These are phyloP conservation scores for Huntiella savannae DNA, from an alignment of 2,329 filamentous ascomycete species.

Conservation along the genomic window DNA sequence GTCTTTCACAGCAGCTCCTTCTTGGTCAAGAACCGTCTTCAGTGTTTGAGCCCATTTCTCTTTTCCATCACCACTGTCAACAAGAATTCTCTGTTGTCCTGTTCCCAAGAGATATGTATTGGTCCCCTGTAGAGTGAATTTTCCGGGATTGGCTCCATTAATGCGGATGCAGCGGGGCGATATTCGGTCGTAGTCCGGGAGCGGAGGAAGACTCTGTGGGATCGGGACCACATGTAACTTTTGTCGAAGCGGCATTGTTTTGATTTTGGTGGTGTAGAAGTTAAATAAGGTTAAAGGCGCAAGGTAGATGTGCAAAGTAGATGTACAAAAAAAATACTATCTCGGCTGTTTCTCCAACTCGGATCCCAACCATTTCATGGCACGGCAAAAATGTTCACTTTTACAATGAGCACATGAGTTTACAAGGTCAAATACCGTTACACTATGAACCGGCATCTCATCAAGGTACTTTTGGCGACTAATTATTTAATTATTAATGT, in stretches of 20 bases:
- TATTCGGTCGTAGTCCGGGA: constrained; percentile 60
- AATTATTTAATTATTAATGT: no score
- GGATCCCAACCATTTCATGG: no score
- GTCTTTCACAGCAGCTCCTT: constrained; percentile 48
- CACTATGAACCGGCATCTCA: no score
- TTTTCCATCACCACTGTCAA: constrained; percentile 78
- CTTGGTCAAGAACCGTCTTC: constrained; percentile 41
- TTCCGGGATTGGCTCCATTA: constrained; percentile 77
- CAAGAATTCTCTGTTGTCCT: constrained; percentile 52
- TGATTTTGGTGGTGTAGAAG: no score
- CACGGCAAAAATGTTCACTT: no score
- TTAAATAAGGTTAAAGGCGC: no score
- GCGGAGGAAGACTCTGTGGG: constrained; percentile 27
- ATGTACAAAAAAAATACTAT: no score
- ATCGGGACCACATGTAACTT: background rate
- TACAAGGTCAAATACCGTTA: no score
- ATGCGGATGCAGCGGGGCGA: constrained; percentile 66
- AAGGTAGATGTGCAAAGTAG: no score
- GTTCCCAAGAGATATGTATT: constrained; percentile 88
- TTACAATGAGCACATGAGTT: no score
- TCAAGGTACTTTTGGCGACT: no score
- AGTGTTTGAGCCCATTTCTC: constrained; percentile 54
- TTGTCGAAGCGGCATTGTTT: background rate
- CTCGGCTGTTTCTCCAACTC: no score
- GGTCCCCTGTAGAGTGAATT: constrained; percentile 58